phyloP scores from a whole-genome alignment of 2,329 filamentous ascomycete species.

The Plectosphaerella plurivora region DNA sequence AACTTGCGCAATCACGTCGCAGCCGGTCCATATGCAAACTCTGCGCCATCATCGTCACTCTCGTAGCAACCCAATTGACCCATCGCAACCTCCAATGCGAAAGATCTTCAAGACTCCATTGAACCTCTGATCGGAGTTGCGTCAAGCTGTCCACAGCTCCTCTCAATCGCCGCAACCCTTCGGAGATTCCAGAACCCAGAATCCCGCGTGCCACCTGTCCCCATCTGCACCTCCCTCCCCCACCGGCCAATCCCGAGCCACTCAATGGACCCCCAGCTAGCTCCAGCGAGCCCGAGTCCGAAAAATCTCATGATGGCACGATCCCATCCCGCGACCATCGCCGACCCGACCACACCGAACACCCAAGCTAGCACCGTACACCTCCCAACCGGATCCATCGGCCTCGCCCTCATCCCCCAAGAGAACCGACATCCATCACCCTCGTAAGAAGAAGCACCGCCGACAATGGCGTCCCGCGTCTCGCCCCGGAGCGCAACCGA shows the following conservation, averaged over 20 bases:
- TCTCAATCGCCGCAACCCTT: no score
- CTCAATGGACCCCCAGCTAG: background rate
- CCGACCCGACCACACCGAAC: background rate
- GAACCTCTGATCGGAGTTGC: no score
- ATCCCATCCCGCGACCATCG: background rate
- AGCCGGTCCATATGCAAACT: no score
- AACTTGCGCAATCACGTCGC: no score
- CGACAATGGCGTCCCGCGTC: conserved; percentile 34
- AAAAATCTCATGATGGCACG: conserved; percentile 9
- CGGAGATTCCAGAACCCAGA: no score
- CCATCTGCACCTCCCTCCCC: background rate
- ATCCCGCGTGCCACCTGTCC: background rate
- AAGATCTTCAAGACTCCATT: no score
- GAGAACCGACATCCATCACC: background rate
- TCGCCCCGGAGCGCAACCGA: conserved; percentile 68
- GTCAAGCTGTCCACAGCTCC: no score
- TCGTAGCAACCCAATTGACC: no score
- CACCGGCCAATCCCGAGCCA: background rate
- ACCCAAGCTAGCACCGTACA: background rate
- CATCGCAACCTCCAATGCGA: no score
- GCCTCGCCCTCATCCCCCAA: background rate
- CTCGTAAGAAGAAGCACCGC: background rate
- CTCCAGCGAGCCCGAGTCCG: conserved; percentile 1
- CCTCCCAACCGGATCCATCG: background rate
- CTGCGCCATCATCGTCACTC: no score